Base-by-base conservation (phyloP, 345 rosid species). In the Erysimum cheiranthoides region DNA sequence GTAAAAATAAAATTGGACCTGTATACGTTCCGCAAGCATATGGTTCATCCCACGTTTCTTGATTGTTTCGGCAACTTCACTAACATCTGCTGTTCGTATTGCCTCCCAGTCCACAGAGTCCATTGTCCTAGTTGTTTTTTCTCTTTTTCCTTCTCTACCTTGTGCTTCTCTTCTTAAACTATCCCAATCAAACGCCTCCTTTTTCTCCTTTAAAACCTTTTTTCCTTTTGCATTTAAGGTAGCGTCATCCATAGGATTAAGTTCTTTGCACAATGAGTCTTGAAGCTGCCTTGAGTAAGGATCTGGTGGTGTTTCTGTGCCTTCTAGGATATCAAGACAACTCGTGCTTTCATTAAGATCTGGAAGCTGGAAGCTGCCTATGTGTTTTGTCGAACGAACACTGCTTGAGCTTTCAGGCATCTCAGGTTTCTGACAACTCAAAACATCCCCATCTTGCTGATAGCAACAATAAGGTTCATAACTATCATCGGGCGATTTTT, bases 51-150 rank as follows among this genome's bases (percentile, higher is more conserved):
- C 99, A 39, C 99, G 87, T 27, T 80, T 96, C 81, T 84, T 93
- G 42, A 93, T 95, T 52, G 96, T 79, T 11, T 88, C 73, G 25
- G 99, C 86, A 53, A 95, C 83, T 79, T 89, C 80, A 25, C 74
- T 65, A 47, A 89, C 87, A 36, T 84, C 81, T 34, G 92, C 88
- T 0, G 76, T 76, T 83, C 97, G 87, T 70, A 93, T 81, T 12
- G 96, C 89, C 70, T 95, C 97, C 88, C 91, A 95, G 81, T 95
- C 96, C 53, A 90, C 78, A n/a, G 98, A 82, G 77, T 95, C 99
- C 86, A 77, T 79, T 43, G 91, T 81, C 63, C 82, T 86, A 56
- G 79, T 56, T 30, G 88, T 77, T 78, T 84, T 93, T 45, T 84
- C 86, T 84, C 83, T 89, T 72, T 64, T 87, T 11, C 81, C 77